Base-by-base conservation (phyloP, 2,329 filamentous ascomycete genomes). In the Lecanicillium sp. region DNA sequence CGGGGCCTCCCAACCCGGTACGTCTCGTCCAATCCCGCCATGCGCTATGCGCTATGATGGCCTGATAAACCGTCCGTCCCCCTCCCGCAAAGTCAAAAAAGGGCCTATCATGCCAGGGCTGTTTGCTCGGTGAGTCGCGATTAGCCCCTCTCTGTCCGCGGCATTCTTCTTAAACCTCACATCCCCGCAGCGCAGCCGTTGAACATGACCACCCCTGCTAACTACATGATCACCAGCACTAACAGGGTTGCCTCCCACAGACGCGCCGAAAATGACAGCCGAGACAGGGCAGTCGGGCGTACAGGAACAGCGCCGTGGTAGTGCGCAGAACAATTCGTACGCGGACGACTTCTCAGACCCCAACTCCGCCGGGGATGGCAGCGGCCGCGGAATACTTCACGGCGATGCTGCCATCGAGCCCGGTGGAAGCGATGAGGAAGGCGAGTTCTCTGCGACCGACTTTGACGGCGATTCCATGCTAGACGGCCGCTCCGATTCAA, bases 381-480 rank as follows among this genome's bases (percentile, higher is more conserved):
- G n/a, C 19, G 8, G 15, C 21, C n/a, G 37, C 10, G 61, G 61
- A n/a, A 52, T 61, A 27, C 51, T 63, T 21, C 56, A 63, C 27
- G 61, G 61, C 20, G 49, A 63, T 36, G 40, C 61, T 14, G 40
- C 52, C 27, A 61, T 66, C 35, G 61, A 64, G 36, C 55, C 60
- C 1, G 61, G 61, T 39, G 61, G 61, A 23, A 62, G 58, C 33
- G 61, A 63, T 40, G 60, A 63, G 26, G 62, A 65, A 10, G 63
- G 58, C 30, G 63, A 66, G 46, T 66, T 66, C 51, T 64, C 61
- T 5, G 54, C 62, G 6, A 60, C 56, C 27, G 59, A 62, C 9
- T 60, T 63, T 27, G 65, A 66, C 33, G 56, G 55, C 26, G 58
- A 56, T 9, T 62, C 59, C 0, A 40, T 61, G 9, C 45, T 53